phyloP scores from a whole-genome alignment of 768 basidiomycete species.

The Leccinum longicurvipes region DNA sequence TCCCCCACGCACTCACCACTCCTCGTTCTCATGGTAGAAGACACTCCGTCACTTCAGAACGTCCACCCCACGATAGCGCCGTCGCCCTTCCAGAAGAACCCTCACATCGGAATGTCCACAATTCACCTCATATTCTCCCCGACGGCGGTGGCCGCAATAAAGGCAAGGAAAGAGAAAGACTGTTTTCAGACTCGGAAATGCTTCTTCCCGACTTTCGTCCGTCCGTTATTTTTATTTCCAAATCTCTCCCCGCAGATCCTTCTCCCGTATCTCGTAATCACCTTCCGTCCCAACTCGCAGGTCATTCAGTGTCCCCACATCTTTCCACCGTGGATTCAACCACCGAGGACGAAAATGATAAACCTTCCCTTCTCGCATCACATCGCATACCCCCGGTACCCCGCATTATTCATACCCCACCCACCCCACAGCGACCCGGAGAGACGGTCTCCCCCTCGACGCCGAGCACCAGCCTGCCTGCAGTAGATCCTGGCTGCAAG shows the following conservation, averaged over 20 bases:
- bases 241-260: conserved; percentile 21
- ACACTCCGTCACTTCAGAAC: conserved; percentile 30
- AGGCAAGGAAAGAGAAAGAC: conserved; percentile 27
- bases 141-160: conserved; percentile 19
- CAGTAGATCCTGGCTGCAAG: conserved; percentile 13
- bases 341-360: conserved; percentile 24
- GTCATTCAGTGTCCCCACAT: conserved; percentile 3
- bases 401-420: conserved; percentile 35
- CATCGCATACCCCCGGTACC: conserved; percentile 28
- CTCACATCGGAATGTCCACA: conserved; percentile 12
- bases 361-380: conserved; percentile 28
- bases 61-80: conserved; percentile 31
- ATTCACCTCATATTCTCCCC: conserved; percentile 3
- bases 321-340: conserved; percentile 28
- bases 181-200: background rate
- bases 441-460: conserved; percentile 7
- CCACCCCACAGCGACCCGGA: conserved; percentile 32
- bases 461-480: conserved; percentile 4
- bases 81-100: conserved; percentile 31
- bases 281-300: conserved; percentile 9
- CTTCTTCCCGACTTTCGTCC: conserved; percentile 12
- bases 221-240: conserved; percentile 16
- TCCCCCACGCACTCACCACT: too few species aligned
- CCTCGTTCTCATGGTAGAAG: conserved; percentile 26
- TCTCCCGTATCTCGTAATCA: conserved; percentile 12